Percentiles rank a stretch among this genome's conserved stretches.
These are phyloP conservation scores for Galerina marginata DNA, from an alignment of 768 basidiomycete species.

Conservation along the genomic window DNA sequence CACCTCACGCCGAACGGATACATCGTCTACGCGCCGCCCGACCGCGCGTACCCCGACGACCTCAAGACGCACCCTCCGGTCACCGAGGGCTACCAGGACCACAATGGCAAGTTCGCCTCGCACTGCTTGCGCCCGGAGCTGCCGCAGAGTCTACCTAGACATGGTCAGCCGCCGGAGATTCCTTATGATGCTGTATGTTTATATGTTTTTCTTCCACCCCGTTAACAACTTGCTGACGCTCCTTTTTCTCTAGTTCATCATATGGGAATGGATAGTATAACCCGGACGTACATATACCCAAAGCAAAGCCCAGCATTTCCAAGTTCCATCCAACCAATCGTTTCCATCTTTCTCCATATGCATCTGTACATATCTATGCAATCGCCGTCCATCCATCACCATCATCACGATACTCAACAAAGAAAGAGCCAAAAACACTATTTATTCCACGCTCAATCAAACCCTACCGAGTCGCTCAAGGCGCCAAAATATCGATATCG, in stretches of 20 bases:
- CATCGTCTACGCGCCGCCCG: constrained; percentile 69
- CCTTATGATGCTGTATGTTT: constrained; percentile 55
- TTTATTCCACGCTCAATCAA: too few relatives aligned
- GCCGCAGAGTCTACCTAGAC: constrained; percentile 62
- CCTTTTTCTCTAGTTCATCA: constrained; percentile 6
- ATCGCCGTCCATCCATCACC: too few relatives aligned
- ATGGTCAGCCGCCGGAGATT: constrained; percentile 54
- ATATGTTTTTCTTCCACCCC: not conserved
- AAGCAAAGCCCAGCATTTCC: not conserved
- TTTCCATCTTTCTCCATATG: not conserved
- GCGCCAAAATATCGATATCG: too few relatives aligned
- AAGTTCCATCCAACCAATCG: not conserved
- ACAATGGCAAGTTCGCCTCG: constrained; percentile 46
- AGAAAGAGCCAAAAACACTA: too few relatives aligned
- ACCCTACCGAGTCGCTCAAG: too few relatives aligned
- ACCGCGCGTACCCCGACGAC: constrained; percentile 62
- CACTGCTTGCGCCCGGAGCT: constrained; percentile 58
- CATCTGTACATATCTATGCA: not conserved
- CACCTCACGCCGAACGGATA: constrained; percentile 60
- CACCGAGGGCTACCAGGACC: constrained; percentile 60
- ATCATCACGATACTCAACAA: too few relatives aligned
- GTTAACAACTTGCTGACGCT: not conserved
- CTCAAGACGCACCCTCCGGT: constrained; percentile 63
- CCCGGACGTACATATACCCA: not conserved
- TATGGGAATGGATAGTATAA: constrained; percentile 10